A percentile compares a stretch with the other conserved stretches of the same genome.
Conservation (phyloP, 148 eudicot species). For the Selenicereus undatus region DNA sequence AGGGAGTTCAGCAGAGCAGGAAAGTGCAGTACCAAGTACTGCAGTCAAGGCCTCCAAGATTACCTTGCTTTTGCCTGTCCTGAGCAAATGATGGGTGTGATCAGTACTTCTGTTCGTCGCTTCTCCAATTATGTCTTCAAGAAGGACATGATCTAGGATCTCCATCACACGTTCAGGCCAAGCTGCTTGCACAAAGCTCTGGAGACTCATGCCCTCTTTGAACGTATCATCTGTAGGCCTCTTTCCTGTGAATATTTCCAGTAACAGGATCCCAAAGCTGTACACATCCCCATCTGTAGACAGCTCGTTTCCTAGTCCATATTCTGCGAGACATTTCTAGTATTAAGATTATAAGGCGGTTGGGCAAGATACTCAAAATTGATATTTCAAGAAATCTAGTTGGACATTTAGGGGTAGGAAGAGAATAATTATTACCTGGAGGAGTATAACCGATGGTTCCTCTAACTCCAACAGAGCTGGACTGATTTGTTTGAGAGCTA, state of each 20-base stretch:
- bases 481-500: too few relatives aligned
- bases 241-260: constrained; percentile 33
- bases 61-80: neutral
- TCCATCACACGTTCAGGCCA: constrained; percentile 13
- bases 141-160: constrained; percentile 14
- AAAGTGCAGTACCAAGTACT: constrained; percentile 18
- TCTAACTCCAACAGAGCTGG: too few relatives aligned
- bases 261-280: constrained; percentile 34
- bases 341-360: too few relatives aligned
- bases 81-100: too few relatives aligned
- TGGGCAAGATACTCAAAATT: too few relatives aligned
- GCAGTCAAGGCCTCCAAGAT: constrained; percentile 2
- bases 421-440: too few relatives aligned
- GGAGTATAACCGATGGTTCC: too few relatives aligned
- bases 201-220: constrained; percentile 15
- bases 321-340: too few relatives aligned
- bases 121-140: constrained; percentile 9
- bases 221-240: constrained; percentile 28
- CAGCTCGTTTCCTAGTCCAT: constrained; percentile 27
- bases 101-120: neutral
- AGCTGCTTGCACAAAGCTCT: constrained; percentile 11
- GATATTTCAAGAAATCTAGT: too few relatives aligned
- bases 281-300: constrained; percentile 32
- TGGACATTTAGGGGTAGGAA: too few relatives aligned
- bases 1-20: too few relatives aligned